Evolutionary conservation across 2,329 filamentous ascomycete genomes (phyloP).

Genomic region (Talaromyces marneffei): DNA sequence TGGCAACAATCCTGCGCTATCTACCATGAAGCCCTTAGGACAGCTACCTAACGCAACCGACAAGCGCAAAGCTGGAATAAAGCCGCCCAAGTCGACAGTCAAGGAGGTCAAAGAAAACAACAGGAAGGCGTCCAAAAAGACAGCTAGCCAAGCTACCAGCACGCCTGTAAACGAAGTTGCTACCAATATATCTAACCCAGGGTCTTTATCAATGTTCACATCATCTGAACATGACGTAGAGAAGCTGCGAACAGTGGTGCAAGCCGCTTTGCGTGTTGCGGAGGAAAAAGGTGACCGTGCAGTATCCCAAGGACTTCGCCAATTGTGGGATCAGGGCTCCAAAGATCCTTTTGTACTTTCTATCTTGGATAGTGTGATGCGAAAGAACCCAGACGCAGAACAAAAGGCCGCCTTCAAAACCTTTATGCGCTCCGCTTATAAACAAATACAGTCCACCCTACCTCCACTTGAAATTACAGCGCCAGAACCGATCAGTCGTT

Average conservation of each 20-base stretch:
- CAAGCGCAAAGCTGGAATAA: constrained; percentile 47
- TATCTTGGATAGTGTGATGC: constrained; percentile 27
- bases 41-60: constrained; percentile 60
- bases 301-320: constrained; percentile 26
- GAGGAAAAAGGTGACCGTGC: constrained; percentile 25
- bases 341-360: constrained; percentile 29
- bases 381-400: constrained; percentile 22
- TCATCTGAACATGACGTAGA: constrained; percentile 26
- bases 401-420: constrained; percentile 27
- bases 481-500: constrained; percentile 16
- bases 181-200: constrained; percentile 14
- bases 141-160: constrained; percentile 7
- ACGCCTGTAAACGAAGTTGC: constrained; percentile 17
- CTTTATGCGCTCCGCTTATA: constrained; percentile 26
- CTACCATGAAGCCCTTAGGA: constrained; percentile 78
- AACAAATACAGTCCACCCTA: constrained; percentile 15
- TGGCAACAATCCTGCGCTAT: constrained; percentile 67
- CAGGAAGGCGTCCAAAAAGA: constrained; percentile 17
- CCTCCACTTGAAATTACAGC: constrained; percentile 9
- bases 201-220: constrained; percentile 19
- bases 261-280: constrained; percentile 24
- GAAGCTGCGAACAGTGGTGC: constrained; percentile 24
- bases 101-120: constrained; percentile 30
- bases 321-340: constrained; percentile 24
- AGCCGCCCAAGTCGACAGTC: constrained; percentile 28